Percentiles rank a stretch among this genome's conserved stretches.
These are phyloP conservation scores for Byssoonygena ceratinophila DNA, from an alignment of 2,329 filamentous ascomycete genomes.

Conservation along the genomic window DNA sequence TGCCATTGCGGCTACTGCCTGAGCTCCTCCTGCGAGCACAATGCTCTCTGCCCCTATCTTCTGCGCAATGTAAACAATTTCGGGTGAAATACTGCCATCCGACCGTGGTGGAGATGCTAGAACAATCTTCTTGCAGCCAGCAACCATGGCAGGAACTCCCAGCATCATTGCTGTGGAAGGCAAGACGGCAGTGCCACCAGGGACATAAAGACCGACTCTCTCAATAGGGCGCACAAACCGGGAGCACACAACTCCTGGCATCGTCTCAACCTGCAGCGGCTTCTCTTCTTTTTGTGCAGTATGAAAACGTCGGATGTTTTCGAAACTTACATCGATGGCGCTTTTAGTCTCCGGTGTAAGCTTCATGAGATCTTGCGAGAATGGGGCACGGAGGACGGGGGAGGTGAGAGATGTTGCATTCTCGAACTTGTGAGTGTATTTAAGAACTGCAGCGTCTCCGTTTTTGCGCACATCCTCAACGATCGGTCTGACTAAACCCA, in stretches of 20 bases:
- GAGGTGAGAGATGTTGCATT: conserved; percentile 85
- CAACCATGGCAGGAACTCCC: conserved; percentile 93
- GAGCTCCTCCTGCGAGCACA: conserved; percentile 86
- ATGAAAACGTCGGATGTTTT: conserved; percentile 93
- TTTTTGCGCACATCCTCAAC: conserved; percentile 73
- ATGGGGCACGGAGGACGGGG: conserved; percentile 81
- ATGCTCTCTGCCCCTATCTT: conserved; percentile 95
- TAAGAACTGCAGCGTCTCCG: conserved; percentile 78
- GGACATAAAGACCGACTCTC: conserved; percentile 90
- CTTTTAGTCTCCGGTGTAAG: conserved; percentile 71
- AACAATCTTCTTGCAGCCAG: conserved; percentile 89
- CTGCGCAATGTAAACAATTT: conserved; percentile 95
- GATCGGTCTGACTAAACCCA: conserved; percentile 83
- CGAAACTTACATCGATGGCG: conserved; percentile 87
- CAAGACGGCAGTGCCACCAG: conserved; percentile 91
- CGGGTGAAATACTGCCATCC: conserved; percentile 84
- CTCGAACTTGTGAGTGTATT: conserved; percentile 96
- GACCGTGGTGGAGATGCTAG: conserved; percentile 80
- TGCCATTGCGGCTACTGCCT: conserved; percentile 91
- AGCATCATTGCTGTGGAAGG: conserved; percentile 97
- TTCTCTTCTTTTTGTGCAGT: conserved; percentile 78
- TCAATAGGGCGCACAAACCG: conserved; percentile 89
- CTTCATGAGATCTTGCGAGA: conserved; percentile 74
- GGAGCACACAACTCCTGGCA: conserved; percentile 92
- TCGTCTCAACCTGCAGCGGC: conserved; percentile 79